Conservation (phyloP, 2,329 filamentous ascomycete species). For the Fonsecaea nubica region DNA sequence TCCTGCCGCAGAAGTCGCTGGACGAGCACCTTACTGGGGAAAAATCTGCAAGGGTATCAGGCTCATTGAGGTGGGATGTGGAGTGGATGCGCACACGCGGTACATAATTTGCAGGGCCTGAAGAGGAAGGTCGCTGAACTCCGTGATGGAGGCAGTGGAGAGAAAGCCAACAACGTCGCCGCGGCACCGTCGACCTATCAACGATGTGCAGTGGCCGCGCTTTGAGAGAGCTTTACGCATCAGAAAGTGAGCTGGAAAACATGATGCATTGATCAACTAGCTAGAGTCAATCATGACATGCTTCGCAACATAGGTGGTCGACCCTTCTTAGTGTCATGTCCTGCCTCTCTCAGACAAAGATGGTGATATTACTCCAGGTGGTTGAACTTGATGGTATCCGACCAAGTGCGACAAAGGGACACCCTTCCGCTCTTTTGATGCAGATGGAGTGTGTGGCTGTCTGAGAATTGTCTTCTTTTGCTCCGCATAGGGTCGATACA, state of each 20-base stretch:
- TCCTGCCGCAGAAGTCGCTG: not conserved
- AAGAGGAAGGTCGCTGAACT: conserved; percentile 5
- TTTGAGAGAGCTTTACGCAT: not conserved
- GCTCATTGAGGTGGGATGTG: not conserved
- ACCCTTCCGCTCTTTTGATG: not conserved
- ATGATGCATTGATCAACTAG: not conserved
- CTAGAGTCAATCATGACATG: not conserved
- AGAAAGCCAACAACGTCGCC: not conserved
- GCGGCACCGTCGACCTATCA: not conserved
- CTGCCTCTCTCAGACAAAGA: not conserved
- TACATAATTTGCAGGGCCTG: not conserved
- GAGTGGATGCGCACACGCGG: not conserved
- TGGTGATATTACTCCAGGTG: not conserved
- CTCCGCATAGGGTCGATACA: not conserved
- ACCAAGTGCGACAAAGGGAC: not conserved
- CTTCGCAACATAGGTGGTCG: not conserved
- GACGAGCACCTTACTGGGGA: not conserved
- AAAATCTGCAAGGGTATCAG: not conserved
- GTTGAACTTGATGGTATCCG: not conserved
- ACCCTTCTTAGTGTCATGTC: not conserved
- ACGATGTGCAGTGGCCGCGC: not conserved
- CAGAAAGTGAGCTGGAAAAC: not conserved
- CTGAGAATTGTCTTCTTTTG: not conserved
- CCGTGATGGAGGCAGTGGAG: conserved; percentile 1
- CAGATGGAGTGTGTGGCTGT: not conserved